Conservation (phyloP, 306 rosid species). For the Cucumis cinereus region DNA sequence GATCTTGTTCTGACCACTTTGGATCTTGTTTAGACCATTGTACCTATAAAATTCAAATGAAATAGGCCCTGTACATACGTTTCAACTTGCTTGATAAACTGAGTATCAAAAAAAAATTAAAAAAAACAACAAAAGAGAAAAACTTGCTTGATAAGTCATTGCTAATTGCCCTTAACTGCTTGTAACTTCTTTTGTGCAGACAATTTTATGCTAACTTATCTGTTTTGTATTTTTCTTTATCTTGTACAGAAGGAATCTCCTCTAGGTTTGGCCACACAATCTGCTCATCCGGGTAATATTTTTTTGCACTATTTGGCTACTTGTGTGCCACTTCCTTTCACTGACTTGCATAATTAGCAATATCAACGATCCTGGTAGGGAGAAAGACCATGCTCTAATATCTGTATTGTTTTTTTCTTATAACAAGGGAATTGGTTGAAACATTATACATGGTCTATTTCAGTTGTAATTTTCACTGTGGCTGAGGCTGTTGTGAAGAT, state of each 20-base stretch:
- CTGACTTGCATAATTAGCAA: background rate
- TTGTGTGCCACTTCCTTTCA: background rate
- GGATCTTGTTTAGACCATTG: background rate
- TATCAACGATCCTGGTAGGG: background rate
- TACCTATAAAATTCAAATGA: background rate
- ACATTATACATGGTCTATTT: background rate
- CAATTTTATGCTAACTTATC: background rate
- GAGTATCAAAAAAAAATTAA: no score
- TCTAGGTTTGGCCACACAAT: slow-evolving; percentile 47
- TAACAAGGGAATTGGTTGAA: background rate
- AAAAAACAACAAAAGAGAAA: no score
- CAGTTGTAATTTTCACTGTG: background rate
- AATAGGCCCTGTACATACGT: background rate
- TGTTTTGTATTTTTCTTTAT: background rate
- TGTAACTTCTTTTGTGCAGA: background rate
- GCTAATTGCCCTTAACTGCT: background rate
- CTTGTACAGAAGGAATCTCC: slow-evolving; percentile 77
- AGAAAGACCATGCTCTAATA: background rate
- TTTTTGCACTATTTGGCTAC: background rate
- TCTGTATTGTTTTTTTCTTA: background rate
- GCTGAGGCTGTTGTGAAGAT: background rate
- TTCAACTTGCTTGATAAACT: background rate
- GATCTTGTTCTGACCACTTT: no score
- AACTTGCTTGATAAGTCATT: background rate
- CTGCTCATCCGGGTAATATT: slow-evolving; percentile 77